Evolutionary conservation across 1,284 basidiomycete species (phyloP).

Genomic region (Fistulina hepatica): DNA sequence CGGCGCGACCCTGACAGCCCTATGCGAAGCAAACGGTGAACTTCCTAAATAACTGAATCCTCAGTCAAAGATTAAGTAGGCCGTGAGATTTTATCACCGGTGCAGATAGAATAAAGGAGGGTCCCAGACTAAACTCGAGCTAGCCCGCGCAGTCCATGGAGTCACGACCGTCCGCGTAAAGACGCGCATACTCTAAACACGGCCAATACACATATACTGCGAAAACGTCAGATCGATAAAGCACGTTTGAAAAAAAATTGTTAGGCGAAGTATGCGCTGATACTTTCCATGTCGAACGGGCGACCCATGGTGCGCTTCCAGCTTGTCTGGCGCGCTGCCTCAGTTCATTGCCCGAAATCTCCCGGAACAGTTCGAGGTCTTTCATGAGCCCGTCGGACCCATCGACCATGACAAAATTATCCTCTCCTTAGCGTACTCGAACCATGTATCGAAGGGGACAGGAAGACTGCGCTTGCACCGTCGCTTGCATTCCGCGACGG

Average conservation of each 20-base stretch:
- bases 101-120: too few relatives aligned
- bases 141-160: constrained; percentile 38
- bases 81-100: too few relatives aligned
- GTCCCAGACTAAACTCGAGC: background rate
- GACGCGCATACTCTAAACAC: constrained; percentile 79
- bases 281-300: constrained; percentile 84
- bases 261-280: constrained; percentile 19
- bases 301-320: constrained; percentile 81
- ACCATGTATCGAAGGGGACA: constrained; percentile 85
- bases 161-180: constrained; percentile 77
- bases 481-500: constrained; percentile 68
- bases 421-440: constrained; percentile 63
- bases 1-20: too few relatives aligned
- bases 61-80: too few relatives aligned
- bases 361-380: constrained; percentile 78
- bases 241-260: constrained; percentile 10
- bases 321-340: constrained; percentile 1
- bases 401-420: constrained; percentile 75
- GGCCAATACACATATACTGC: constrained; percentile 79
- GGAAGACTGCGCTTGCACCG: constrained; percentile 77
- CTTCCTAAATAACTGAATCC: too few relatives aligned
- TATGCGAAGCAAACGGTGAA: too few relatives aligned
- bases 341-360: constrained; percentile 24
- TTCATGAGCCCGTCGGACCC: constrained; percentile 79
- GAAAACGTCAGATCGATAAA: constrained; percentile 9